These are phyloP conservation scores for Salvia rosmarinus DNA, from an alignment of 257 asterid genomes.

Conservation along the genomic window DNA sequence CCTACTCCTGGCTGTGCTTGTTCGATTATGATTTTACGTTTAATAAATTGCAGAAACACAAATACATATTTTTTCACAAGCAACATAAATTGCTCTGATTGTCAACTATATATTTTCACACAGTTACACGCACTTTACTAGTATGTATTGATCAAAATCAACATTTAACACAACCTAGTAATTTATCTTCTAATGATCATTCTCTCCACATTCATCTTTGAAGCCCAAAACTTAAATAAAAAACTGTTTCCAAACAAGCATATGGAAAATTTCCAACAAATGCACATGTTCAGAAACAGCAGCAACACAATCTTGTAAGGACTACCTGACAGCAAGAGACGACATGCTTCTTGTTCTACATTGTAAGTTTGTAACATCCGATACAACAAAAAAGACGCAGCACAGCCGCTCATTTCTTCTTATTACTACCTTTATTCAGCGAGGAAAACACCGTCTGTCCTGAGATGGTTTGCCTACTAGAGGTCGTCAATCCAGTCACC, in stretches of 20 bases:
- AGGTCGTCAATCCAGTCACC: constrained; percentile 70
- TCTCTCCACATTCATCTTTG: neutral
- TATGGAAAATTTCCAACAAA: neutral
- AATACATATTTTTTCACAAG: too few relatives aligned
- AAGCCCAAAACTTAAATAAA: neutral
- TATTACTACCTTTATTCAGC: neutral
- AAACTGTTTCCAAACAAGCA: neutral
- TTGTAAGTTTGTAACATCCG: constrained; percentile 26
- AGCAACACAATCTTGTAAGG: neutral
- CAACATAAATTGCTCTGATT: too few relatives aligned
- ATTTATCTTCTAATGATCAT: too few relatives aligned
- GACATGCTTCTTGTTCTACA: constrained; percentile 10
- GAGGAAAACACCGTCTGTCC: neutral
- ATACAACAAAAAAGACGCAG: constrained; percentile 27
- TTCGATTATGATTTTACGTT: too few relatives aligned
- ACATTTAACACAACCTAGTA: too few relatives aligned
- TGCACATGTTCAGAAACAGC: neutral
- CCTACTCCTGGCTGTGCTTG: neutral
- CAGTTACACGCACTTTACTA: too few relatives aligned
- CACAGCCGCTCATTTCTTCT: neutral
- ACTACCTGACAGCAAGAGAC: neutral
- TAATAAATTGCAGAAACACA: too few relatives aligned
- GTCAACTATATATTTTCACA: too few relatives aligned
- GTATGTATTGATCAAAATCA: too few relatives aligned
- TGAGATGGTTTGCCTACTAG: constrained; percentile 12